Evolutionary conservation across 202 grass and related monocot genomes (phyloP), one percentile per base, ranked within the genome.

Genomic region (Setaria viridis): DNA sequence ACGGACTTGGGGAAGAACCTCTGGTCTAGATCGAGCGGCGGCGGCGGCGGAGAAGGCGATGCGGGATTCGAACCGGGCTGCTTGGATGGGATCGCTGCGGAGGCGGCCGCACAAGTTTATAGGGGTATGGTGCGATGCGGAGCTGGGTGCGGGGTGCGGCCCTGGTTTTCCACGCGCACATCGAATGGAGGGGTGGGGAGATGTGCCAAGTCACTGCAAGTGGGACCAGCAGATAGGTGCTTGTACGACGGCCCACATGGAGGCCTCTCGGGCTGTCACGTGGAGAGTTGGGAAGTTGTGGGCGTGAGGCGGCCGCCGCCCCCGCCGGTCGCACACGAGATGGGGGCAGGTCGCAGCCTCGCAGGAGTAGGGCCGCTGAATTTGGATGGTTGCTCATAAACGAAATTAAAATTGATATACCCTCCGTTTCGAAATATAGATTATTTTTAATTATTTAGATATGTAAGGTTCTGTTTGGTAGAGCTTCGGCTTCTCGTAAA

Each of bases 81-180:
- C 11, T 49, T 32, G 12, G 45, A 49, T 50, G 35, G 35, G 77
- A 79, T 66, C 77, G 60, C 10, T 4, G 45, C 29, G 10, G 45
- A 50, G 42, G 29, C 13, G 21, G 39, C 15, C 10, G 45, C 5
- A 7, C 0, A 2, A 70, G 67, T 63, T 64, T 65, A 78, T 79
- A 79, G 39, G 39, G 2, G 35, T 25, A 25, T 25, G 25, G 25
- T 25, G 25, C 25, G 25, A 25, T 37, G 35, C 35, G 35, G 35
- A 34, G 4, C 37, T 6, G 58, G 58, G 11, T 62, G n/a, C 75
- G 37, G 39, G 62, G 66, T 69, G 67, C 57, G 4, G 8, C 0
- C 9, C 15, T 46, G 42, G 76, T 78, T 63, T 32, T 41, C 42
- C 46, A 20, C 14, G 42, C 59, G 76, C 76, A 46, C 76, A 79